Base-by-base conservation (phyloP, 179 eudicot genomes). In the Actinidia arguta region DNA sequence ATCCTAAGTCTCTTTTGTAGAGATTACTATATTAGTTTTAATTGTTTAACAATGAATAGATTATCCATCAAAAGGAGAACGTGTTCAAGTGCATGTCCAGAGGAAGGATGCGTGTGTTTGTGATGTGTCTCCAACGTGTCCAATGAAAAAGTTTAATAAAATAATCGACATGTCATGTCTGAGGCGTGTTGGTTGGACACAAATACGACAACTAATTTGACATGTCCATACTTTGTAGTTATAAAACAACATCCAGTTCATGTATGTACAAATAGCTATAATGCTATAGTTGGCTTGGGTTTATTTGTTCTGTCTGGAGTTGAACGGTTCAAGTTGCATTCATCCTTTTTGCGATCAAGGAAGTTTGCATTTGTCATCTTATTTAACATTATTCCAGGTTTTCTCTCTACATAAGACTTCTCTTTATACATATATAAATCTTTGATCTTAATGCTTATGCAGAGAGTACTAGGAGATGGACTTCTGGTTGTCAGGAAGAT, bases 401-500 rank as follows among this genome's bases (percentile, higher is more conserved):
- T 42, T 51, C 20, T 20, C 42, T 76, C 24, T 9, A 18, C 14
- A n/a, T 20, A 54, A n/a, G 27, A 20, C 18, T 56, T 61, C 8
- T 27, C 27, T 6, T 51, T 48, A 56, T 55, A 27, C 5, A 20
- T 27, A 39, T 27, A 27, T 31, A 59, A 72, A 48, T 52, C 4
- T 36, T 39, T 27, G 67, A 52, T 67, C 67, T 48, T 81, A n/a
- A 61, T 48, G 22, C 67, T 73, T 50, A 67, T 87, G 86, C 94
- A 95, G 98, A 88, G 97, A 82, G 99, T 95, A 59, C 86, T 94
- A 25, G 99, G 99, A 76, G 99, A 96, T 83, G 99, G 99, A 36
- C 94, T 96, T 36, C 85, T 96, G 88, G 93, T 92, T 20, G 87
- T 96, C 72, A 88, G 99, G 92, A 96, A 96, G 90, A 96, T 96